Evolutionary conservation across 768 basidiomycete species (phyloP).

Genomic region (Collybia nuda): DNA sequence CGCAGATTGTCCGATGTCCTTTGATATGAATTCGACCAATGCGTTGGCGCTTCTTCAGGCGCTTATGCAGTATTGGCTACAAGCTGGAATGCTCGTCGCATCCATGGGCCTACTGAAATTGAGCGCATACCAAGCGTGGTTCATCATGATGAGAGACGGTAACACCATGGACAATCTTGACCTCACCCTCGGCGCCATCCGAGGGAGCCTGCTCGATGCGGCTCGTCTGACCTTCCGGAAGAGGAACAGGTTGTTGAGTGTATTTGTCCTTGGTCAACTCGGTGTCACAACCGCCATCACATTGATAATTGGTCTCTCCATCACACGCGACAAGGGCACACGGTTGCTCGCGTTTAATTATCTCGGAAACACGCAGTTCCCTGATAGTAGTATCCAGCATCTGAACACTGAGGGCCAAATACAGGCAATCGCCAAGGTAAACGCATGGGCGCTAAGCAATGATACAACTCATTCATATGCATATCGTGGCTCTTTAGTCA

Average conservation of each 20-base stretch:
- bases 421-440: slow-evolving; percentile 12
- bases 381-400: slow-evolving; percentile 3
- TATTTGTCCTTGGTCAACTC: slow-evolving; percentile 10
- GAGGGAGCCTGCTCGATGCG: slow-evolving; percentile 13
- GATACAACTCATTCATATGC: slow-evolving; percentile 10
- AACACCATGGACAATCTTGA: slow-evolving; percentile 16
- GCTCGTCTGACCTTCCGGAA: slow-evolving; percentile 5
- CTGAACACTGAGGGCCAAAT: slow-evolving; percentile 14
- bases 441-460: slow-evolving; percentile 12
- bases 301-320: slow-evolving; percentile 12
- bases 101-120: slow-evolving; percentile 10
- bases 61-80: slow-evolving; percentile 16
- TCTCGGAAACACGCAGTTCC: slow-evolving; percentile 6
- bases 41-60: slow-evolving; percentile 12
- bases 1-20: slow-evolving; percentile 9
- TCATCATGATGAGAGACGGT: slow-evolving; percentile 12
- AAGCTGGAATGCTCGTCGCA: slow-evolving; percentile 8
- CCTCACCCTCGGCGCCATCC: slow-evolving; percentile 12
- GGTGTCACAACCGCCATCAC: slow-evolving; percentile 7
- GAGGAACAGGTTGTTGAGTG: slow-evolving; percentile 10
- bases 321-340: slow-evolving; percentile 3
- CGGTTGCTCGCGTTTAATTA: slow-evolving; percentile 3
- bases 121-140: slow-evolving; percentile 16
- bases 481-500: slow-evolving; percentile 8
- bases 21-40: slow-evolving; percentile 13